Base-by-base conservation (phyloP, 2,329 filamentous ascomycete species). In the Neonectria coccinea region DNA sequence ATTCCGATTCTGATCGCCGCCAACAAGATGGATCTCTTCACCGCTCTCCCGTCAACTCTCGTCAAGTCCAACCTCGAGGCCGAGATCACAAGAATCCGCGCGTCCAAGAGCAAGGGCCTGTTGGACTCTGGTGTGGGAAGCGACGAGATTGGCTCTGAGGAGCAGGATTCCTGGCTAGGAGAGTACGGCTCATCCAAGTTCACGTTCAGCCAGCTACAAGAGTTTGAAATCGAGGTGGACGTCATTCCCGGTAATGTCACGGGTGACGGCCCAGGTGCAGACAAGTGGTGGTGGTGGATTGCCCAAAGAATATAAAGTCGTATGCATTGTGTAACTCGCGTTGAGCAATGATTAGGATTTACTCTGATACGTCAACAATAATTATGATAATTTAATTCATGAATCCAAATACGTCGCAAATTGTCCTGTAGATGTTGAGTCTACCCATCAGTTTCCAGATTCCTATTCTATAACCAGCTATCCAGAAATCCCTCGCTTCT, bases 21-120 rank as follows among this genome's bases (percentile, higher is more conserved):
- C 58, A 99, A 98, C 80, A 99, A 99, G 85, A 87, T 94, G 76
- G 96, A 99, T 78, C 85, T 99, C 1, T 99, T 99, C 77, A 97
- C 96, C 0, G 93, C 95, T 8, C 82, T 97, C 56, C 96, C 96
- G 0, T 88, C 92, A 0, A 85, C 87, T 6, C 83, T 97, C 33
- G 92, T 97, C 64, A 91, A 88, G 78, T 85, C 85, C 57, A 88
- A 87, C 68, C 83, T 99, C 14, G 94, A 98, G 80, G 83, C 85
- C 12, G 95, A 97, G 78, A 88, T 98, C 65, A 88, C 90, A 27
- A 88, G 91, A 54, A 91, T 98, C 56, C 88, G 95, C 52, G 84
- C 85, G 62, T 92, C 92, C 44, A 89, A 89, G 76, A 92, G 90
- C 72, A 95, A 92, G 80, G 94, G 93, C 0, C 79, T 99, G 63